phyloP scores from a whole-genome alignment of 306 rosid genomes.

The Crotalaria pallida region DNA sequence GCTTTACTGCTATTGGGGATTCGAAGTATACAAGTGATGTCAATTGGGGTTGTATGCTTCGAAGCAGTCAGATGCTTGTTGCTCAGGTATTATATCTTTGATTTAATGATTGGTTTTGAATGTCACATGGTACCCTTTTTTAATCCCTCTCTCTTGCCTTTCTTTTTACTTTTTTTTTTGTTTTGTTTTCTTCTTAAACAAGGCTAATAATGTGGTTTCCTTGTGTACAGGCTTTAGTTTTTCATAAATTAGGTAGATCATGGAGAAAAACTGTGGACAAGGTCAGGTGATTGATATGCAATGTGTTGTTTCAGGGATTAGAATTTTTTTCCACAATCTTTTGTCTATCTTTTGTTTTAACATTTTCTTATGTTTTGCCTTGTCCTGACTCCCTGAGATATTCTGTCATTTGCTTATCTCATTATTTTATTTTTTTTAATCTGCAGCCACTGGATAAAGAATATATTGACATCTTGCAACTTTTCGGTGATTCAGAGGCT shows the following conservation, averaged over 20 bases:
- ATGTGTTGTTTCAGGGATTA: conserved; percentile 10
- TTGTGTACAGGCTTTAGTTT: conserved; percentile 66
- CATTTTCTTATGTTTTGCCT: not conserved
- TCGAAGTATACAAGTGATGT: conserved; percentile 88
- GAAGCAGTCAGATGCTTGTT: conserved; percentile 98
- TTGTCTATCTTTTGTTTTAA: not conserved
- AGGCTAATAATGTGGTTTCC: conserved; percentile 5
- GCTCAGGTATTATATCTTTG: conserved; percentile 63
- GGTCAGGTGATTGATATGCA: conserved; percentile 46
- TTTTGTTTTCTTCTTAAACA: conserved; percentile 1
- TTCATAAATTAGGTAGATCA: conserved; percentile 80
- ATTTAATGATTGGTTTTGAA: not conserved
- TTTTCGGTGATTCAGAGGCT: conserved; percentile 77
- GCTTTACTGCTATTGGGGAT: conserved; percentile 73
- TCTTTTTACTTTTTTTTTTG: not conserved
- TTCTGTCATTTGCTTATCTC: not conserved
- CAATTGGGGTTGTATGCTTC: conserved; percentile 95
- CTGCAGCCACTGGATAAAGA: conserved; percentile 66
- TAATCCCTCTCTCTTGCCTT: not conserved
- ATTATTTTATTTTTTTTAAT: not conserved
- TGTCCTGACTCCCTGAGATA: not conserved
- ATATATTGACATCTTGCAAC: conserved; percentile 61
- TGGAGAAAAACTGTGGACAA: conserved; percentile 67
- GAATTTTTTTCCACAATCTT: not conserved
- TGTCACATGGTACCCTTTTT: conserved; percentile 1